Base-by-base conservation (phyloP, 495 filamentous ascomycete genomes). In the Trichocladium antarcticum region DNA sequence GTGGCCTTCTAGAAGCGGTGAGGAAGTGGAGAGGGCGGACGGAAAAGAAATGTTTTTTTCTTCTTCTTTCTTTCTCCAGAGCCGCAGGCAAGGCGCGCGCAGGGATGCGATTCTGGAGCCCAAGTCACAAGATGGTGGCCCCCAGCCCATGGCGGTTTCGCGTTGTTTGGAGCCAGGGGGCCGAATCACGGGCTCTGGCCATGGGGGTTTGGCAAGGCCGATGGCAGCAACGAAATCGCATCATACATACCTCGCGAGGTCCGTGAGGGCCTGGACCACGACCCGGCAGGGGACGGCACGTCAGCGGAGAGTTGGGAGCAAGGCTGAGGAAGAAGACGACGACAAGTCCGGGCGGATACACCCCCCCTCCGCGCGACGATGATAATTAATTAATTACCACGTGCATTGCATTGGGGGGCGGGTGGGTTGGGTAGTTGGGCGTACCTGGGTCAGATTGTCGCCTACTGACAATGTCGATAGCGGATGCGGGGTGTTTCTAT, bases 191-290 rank as follows among this genome's bases (percentile, higher is more conserved):
- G 45, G 34, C 51, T 41, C 41, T 35, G 36, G 27, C 45, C 37
- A 54, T 48, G 44, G 52, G 41, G 51, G 32, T n/a, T 47, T 45
- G 47, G 44, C 49, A 35, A 55, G 40, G 42, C 12, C 17, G 37
- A 37, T 12, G 24, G 24, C 47, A 41, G 27, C 42, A 44, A 40
- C 37, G 47, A 51, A 57, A 56, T 55, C 43, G 29, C 51, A 37
- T 42, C 70, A 56, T 68, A 72, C 70, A 56, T 68, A 72, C 70
- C 67, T 74, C 46, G 66, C 63, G 51, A 74, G 66, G 49, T 74
- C 70, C 61, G 48, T 61, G 24, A 72, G 65, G 55, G 70, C 64
- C 71, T 74, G 62, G 60, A 65, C 37, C 54, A 31, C 37, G 12
- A 36, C 35, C 27, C 38, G 38, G 39, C 39, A 55, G 45, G 45